Base-by-base conservation (phyloP, 2,329 filamentous ascomycete species). In the Clarireedia sp. region DNA sequence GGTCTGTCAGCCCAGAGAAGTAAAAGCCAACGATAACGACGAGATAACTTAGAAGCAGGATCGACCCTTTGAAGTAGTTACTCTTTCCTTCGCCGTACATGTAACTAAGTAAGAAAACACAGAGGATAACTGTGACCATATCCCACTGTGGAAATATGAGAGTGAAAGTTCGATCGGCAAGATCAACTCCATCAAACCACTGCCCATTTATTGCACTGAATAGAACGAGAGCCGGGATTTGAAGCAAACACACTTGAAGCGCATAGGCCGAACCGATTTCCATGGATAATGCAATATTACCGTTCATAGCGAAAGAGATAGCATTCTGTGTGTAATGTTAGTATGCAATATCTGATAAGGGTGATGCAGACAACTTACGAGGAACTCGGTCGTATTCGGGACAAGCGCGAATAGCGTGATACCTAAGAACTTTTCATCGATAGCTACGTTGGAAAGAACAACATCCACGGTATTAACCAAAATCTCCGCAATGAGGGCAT, bases 1-100 rank as follows among this genome's bases (percentile, higher is more conserved):
- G 50, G 56, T 68, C 66, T 1, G 66, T 68, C 63, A 66, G 82
- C 26, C 81, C 76, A 51, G 89, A 90, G 57, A 95, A 87, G 73
- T 90, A 97, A 75, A 95, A 99, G 1, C 94, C 94, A 45, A 89
- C 82, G 26, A 96, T 76, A 48, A 99, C 90, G 26, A 97, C 94
- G 23, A 97, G 72, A 70, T 99, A 99, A 36, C 89, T 94, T 50
- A 99, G 76, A 60, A 97, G 83, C 51, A 99, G 78, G 64, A 97
- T 96, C 62, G 89, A 95, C 51, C 94, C 94, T 75, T 99, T 99
- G 82, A 99, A 99, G 73, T 99, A 99, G 72, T 99, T 99, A 76
- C 91, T 97, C 82, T 99, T 99, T 41, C 94, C 94, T 73, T 99
- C 94, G 51, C 92, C 89, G 65, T 97, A 95, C 77, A 99, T 92